Base-by-base conservation (phyloP, 176 grass and related monocot genomes). In the Carex scoparia region DNA sequence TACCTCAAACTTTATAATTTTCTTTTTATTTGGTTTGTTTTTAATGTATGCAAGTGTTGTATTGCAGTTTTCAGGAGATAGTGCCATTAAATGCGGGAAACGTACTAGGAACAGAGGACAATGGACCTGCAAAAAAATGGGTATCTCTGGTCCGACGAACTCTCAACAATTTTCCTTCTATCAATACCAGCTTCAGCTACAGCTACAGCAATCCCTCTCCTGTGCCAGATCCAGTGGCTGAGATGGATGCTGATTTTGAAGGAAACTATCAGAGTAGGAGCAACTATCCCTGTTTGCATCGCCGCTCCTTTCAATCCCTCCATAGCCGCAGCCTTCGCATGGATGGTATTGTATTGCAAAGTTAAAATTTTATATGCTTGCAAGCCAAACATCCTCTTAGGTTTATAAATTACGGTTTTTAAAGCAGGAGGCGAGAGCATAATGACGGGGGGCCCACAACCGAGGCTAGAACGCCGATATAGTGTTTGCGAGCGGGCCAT, bases 61-160 rank as follows among this genome's bases (percentile, higher is more conserved):
- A 58, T 13, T 59, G 6, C 13, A 99, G 97, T 68, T 96, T 99
- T 84, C 97, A 99, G 87, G 97, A 99, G 83, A 99, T 99, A 42
- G 97, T 99, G 15, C 97, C 97, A 19, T 75, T 99, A 51, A 99
- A 96, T 86, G 93, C 93, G 0, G 97, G 97, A 7, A 99, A 99
- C 44, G 97, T 99, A 89, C 91, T 99, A 65, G 97, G 97, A 66
- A 89, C 97, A 81, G 97, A 99, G 89, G 97, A 99, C 73, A 99
- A 94, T 84, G 97, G 91, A 14, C 97, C 97, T 19, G 97, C 93
- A 15, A 95, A 87, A 86, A 96, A 90, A 86, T 99, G 97, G 97
- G 93, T 99, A 18, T 88, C 93, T 32, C 85, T 99, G 60, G 88
- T 99, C 11, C 88, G 93, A 65, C 87, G 89, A 79, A 99, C 97